Base-by-base conservation (phyloP, 768 basidiomycete genomes). In the Suillus variegatus region DNA sequence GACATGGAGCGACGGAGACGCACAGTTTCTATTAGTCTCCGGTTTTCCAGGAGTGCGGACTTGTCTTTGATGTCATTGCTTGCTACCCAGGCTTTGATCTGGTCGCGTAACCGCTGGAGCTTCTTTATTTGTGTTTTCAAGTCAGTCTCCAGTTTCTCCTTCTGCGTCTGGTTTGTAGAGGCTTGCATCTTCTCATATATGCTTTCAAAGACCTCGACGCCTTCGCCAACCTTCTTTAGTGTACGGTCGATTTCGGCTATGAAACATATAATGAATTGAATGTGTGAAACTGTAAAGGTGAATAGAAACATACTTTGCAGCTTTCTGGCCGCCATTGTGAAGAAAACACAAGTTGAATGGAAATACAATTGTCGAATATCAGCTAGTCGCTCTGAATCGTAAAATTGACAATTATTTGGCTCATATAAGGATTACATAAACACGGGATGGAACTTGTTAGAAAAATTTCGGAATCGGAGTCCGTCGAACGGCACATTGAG, bases 21-120 rank as follows among this genome's bases (percentile, higher is more conserved):
- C 76, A 99, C 97, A 74, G 94, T 96, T 81, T 99, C 97, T 75
- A 99, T 99, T 67, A 99, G 82, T 78, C 89, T 90, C 71, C 97
- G 89, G 83, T 97, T 95, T 52, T 99, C 97, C 74, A 97, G 79
- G 71, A 99, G 83, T 66, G 86, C 82, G 16, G 89, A 86, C 87
- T 99, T 99, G 87, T 99, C 97, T 84, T 99, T 99, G 78, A 99
- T 97, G 81, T 99, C 97, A 78, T 94, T 95, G 79, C 90, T 95
- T 54, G 94, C 91, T 54, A 97, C 88, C 97, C 97, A 99, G 2
- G 94, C 94, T 81, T 94, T 94, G 78, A 94, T 92, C 81, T 93
- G 92, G 81, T 94, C 92, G 67, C 92, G 82, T 68, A 93, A 77
- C 66, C 92, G 85, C 78, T 94, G 92, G 0, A 94, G 84, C 77